These are phyloP conservation scores for Apophysomyces variabilis DNA, from an alignment of 371 early-diverging fungal species.

Conservation along the genomic window DNA sequence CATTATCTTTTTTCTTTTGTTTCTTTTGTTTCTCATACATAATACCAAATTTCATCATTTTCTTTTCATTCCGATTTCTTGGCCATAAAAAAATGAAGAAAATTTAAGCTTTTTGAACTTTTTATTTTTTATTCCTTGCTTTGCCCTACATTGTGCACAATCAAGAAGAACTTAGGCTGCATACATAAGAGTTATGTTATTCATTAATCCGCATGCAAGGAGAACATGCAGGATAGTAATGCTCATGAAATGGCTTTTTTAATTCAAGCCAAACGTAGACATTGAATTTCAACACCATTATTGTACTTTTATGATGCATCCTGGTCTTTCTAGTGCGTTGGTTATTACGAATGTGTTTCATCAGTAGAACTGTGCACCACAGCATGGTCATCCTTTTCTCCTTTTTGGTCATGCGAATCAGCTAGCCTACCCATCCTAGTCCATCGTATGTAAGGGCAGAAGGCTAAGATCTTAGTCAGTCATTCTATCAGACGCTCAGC, in stretches of 20 bases:
- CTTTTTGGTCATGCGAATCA: too few species aligned
- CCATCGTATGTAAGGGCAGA: too few species aligned
- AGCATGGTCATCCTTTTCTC: too few species aligned
- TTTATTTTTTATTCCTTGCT: too few species aligned
- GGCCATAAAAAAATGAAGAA: background rate
- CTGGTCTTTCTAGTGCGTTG: background rate
- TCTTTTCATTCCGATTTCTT: background rate
- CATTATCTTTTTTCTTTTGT: too few species aligned
- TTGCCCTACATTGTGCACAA: background rate
- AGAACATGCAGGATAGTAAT: slow-evolving; percentile 10
- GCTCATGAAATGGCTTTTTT: slow-evolving; percentile 6
- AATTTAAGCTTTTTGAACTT: background rate
- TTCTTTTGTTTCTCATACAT: background rate
- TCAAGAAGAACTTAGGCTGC: background rate
- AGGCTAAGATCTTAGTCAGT: background rate
- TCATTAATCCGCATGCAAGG: slow-evolving; percentile 11
- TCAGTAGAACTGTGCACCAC: too few species aligned
- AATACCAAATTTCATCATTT: background rate
- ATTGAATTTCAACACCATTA: background rate
- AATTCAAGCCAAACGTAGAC: slow-evolving; percentile 10
- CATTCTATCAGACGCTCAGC: background rate
- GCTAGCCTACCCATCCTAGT: too few species aligned
- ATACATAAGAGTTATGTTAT: background rate
- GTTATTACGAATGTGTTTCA: too few species aligned
- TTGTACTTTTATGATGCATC: background rate